A percentile compares a stretch with the other conserved stretches of the same genome.
Evolutionary conservation across 306 rosid genomes (phyloP).

Genomic region (Prunus davidiana): DNA sequence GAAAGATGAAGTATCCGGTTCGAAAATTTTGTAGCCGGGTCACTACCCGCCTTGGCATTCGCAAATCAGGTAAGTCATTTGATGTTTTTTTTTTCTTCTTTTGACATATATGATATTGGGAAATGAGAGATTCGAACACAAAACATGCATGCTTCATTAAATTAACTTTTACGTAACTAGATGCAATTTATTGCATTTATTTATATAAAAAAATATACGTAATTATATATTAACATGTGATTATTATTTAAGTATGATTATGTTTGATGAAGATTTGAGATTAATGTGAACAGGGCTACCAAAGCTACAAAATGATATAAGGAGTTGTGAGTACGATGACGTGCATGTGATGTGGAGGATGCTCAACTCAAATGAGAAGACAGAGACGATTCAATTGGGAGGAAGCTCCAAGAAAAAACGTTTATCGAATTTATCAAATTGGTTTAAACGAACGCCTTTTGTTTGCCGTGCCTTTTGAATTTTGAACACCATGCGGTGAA

Average conservation of each 20-base stretch:
- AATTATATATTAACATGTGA: neutral
- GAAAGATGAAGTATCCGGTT: slow-evolving; percentile 32
- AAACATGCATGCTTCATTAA: too few species aligned
- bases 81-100: neutral
- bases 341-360: slow-evolving; percentile 93
- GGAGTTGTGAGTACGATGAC: slow-evolving; percentile 67
- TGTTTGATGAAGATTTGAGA: neutral
- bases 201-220: too few species aligned
- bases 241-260: neutral
- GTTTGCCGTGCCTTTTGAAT: slow-evolving; percentile 26
- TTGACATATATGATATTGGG: too few species aligned
- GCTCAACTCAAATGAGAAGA: slow-evolving; percentile 50
- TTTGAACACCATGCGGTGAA: neutral
- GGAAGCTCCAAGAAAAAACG: slow-evolving; percentile 30
- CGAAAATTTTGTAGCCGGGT: slow-evolving; percentile 40
- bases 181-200: too few species aligned
- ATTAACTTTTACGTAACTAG: too few species aligned
- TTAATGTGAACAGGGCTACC: slow-evolving; percentile 40
- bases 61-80: slow-evolving; percentile 42
- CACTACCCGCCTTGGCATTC: slow-evolving; percentile 44
- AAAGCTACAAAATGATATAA: slow-evolving; percentile 61
- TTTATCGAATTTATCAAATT: slow-evolving; percentile 38
- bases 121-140: too few species aligned
- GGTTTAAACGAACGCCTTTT: slow-evolving; percentile 60
- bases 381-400: slow-evolving; percentile 22